Conservation (phyloP, 108 stramenopile species). For the Cylindrotheca fusiformis region DNA sequence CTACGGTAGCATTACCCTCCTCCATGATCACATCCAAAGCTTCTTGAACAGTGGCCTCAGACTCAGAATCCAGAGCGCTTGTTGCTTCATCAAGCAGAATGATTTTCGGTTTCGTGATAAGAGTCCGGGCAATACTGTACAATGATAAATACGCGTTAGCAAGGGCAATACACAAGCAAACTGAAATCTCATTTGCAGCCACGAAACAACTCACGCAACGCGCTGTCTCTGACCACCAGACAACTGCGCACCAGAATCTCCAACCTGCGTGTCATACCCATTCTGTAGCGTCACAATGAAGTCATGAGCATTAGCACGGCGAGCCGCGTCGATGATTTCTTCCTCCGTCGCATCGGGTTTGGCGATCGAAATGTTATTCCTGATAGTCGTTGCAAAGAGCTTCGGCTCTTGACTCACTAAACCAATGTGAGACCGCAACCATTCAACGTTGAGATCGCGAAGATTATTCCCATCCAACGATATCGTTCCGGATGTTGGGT, state of each 20-base stretch:
- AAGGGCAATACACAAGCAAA: background rate
- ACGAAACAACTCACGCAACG: constrained; percentile 42
- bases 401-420: constrained; percentile 84
- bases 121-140: constrained; percentile 60
- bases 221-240: constrained; percentile 48
- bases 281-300: constrained; percentile 60
- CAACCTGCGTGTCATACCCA: constrained; percentile 76
- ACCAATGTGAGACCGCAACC: constrained; percentile 75
- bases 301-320: constrained; percentile 76
- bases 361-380: constrained; percentile 81
- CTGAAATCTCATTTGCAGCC: background rate
- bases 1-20: constrained; percentile 48
- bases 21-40: constrained; percentile 63
- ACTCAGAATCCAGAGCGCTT: constrained; percentile 71
- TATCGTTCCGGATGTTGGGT: constrained; percentile 54
- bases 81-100: constrained; percentile 69
- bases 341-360: constrained; percentile 41
- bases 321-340: constrained; percentile 69
- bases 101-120: constrained; percentile 62
- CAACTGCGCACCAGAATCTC: constrained; percentile 42
- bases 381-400: constrained; percentile 76
- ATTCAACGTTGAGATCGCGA: constrained; percentile 53
- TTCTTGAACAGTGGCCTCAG: constrained; percentile 76
- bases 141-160: background rate
- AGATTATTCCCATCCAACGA: constrained; percentile 76